A percentile compares a stretch with the other conserved stretches of the same genome.
phyloP scores from a whole-genome alignment of 306 rosid species.

The Dryas octopetala region DNA sequence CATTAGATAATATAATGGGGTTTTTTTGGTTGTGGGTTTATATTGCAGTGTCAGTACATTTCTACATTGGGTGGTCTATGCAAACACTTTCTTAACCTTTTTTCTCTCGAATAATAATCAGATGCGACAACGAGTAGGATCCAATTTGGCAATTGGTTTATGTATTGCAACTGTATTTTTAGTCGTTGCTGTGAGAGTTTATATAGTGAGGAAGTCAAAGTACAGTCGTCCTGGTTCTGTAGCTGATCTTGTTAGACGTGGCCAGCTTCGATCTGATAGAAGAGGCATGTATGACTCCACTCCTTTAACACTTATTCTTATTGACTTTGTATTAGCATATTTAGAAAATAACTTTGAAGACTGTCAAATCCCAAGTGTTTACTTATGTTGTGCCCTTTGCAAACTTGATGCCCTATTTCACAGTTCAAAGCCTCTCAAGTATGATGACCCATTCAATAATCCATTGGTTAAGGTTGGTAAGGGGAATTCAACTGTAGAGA shows the following conservation, averaged over 20 bases:
- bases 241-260: conserved; percentile 91
- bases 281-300: conserved; percentile 95
- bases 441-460: conserved; percentile 90
- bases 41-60: background rate
- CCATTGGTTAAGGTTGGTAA: conserved; percentile 84
- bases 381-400: background rate
- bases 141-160: conserved; percentile 57
- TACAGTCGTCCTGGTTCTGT: conserved; percentile 72
- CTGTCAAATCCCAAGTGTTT: background rate
- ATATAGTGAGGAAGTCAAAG: conserved; percentile 42
- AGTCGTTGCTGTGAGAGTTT: conserved; percentile 40
- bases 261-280: conserved; percentile 94
- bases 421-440: conserved; percentile 86
- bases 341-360: background rate
- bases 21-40: background rate
- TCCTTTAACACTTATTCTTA: background rate
- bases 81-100: background rate
- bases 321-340: background rate
- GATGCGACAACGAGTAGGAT: conserved; percentile 43
- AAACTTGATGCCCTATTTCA: conserved; percentile 1
- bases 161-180: conserved; percentile 55
- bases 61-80: background rate
- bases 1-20: too few species aligned
- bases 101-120: conserved; percentile 1
- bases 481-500: conserved; percentile 70